Evolutionary conservation across 495 filamentous ascomycete genomes (phyloP).

Genomic region (Umbilicaria muhlenbergii): DNA sequence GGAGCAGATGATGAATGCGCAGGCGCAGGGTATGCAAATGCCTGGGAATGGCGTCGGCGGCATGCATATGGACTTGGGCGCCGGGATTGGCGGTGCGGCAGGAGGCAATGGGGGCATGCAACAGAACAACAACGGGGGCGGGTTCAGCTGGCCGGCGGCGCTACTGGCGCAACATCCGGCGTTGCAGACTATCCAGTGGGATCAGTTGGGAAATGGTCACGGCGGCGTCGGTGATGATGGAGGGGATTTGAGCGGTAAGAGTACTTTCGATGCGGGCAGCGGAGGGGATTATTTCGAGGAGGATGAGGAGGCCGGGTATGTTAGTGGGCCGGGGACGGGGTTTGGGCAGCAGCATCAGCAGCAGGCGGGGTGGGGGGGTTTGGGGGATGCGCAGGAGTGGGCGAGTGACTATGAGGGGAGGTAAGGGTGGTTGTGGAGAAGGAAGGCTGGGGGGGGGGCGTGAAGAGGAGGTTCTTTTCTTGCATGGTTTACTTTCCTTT

Average conservation of each 20-base stretch:
- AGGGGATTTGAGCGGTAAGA: slow-evolving; percentile 60
- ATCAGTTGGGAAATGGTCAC: slow-evolving; percentile 31
- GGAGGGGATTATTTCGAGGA: slow-evolving; percentile 41
- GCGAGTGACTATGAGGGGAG: slow-evolving; percentile 15
- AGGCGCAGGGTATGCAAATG: slow-evolving; percentile 1
- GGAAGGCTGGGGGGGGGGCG: no score
- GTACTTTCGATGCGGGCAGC: slow-evolving; percentile 82
- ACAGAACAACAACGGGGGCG: slow-evolving; percentile 19
- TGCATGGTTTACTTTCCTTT: no score
- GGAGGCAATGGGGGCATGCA: neutral
- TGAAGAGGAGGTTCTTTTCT: no score
- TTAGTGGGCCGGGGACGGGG: slow-evolving; percentile 16
- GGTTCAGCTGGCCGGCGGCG: slow-evolving; percentile 68
- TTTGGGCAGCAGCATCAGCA: neutral
- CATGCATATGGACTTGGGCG: slow-evolving; percentile 3
- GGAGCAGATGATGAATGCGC: slow-evolving; percentile 11
- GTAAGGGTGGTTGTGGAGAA: neutral
- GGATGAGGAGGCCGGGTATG: slow-evolving; percentile 15
- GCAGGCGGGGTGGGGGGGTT: slow-evolving; percentile 5
- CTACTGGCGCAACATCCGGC: slow-evolving; percentile 85
- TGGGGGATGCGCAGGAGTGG: slow-evolving; percentile 9
- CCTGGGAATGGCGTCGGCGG: neutral
- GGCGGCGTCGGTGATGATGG: slow-evolving; percentile 37
- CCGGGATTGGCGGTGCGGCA: slow-evolving; percentile 7
- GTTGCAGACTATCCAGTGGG: slow-evolving; percentile 71